Base-by-base conservation (phyloP, 345 rosid genomes). In the Eucalyptus sideroxylon region DNA sequence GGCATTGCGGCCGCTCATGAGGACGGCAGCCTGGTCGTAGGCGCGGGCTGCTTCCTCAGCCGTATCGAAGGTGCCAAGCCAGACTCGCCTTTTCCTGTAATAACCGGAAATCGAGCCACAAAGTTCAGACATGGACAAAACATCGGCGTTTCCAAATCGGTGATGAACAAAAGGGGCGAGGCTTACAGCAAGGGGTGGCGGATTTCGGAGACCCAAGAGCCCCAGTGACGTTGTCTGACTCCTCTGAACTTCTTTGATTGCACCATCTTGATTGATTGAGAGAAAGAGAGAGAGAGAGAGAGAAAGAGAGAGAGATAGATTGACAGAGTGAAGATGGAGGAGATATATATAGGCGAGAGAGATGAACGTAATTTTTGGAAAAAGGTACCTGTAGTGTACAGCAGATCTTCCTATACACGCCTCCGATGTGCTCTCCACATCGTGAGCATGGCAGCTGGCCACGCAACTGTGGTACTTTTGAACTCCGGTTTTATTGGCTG, bases 121-220 rank as follows among this genome's bases (percentile, higher is more conserved):
- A 77, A 6, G 14, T 37, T 21, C 83, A 37, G 47, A 77, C 42
- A 77, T 37, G 5, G 27, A 77, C 27, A 19, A 21, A 37, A 40
- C 83, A 77, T 40, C 27, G 47, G 83, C 45, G 45, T 37, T 65
- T 31, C 31, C 31, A 31, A 65, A 65, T 65, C 16, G 37, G 37
- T 7, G 77, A 65, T 65, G 21, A n/a, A 31, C 77, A n/a, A 65
- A 65, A n/a, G 53, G 30, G 49, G 89, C 59, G 9, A 72, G 16
- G n/a, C 88, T 88, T 93, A 94, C 95, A 94, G 89, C 24, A 94
- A 85, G 8, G 96, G 96, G 56, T 94, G 96, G 86, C 95, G 95
- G 91, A 94, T 94, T 91, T 94, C 96, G 40, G 95, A 93, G 37
- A 94, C 96, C 96, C 96, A 94, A n/a, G 96, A 94, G 87, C 96